These are phyloP conservation scores for Hymenoscyphus fraxineus DNA, from an alignment of 2,329 filamentous ascomycete species.

Conservation along the genomic window DNA sequence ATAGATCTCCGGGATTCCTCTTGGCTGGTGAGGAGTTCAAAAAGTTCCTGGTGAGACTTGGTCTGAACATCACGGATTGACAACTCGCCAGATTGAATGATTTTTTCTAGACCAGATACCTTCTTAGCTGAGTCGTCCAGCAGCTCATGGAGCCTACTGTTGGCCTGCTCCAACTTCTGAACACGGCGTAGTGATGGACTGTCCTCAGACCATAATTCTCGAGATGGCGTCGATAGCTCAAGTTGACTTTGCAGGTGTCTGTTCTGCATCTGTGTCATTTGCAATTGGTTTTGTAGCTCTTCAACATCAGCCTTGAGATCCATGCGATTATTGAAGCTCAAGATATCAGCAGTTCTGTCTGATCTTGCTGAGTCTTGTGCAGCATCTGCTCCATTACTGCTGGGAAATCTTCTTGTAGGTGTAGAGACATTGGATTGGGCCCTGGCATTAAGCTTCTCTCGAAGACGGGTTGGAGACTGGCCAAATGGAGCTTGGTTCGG, in stretches of 20 bases:
- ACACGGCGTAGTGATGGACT: constrained; percentile 77
- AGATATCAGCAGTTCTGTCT: constrained; percentile 78
- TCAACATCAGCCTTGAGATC: constrained; percentile 88
- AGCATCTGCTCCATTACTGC: constrained; percentile 52
- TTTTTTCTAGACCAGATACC: constrained; percentile 83
- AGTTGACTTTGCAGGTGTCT: constrained; percentile 86
- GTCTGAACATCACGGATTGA: constrained; percentile 88
- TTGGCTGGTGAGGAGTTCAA: constrained; percentile 88
- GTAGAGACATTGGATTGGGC: constrained; percentile 74
- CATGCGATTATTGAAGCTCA: constrained; percentile 82
- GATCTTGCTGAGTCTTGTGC: constrained; percentile 73
- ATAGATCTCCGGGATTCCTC: constrained; percentile 82
- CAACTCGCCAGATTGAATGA: constrained; percentile 79
- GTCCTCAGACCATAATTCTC: constrained; percentile 64
- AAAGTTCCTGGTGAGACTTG: constrained; percentile 89
- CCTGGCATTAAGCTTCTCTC: constrained; percentile 48
- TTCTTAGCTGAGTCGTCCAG: constrained; percentile 92
- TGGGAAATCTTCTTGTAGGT: constrained; percentile 67
- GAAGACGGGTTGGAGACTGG: constrained; percentile 69
- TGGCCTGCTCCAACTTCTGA: constrained; percentile 88
- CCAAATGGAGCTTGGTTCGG: constrained; percentile 72
- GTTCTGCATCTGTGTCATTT: constrained; percentile 93
- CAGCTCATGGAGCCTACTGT: constrained; percentile 87
- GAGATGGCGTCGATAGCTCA: constrained; percentile 61
- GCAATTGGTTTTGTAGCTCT: constrained; percentile 88